A percentile compares a stretch with the other conserved stretches of the same genome.
Evolutionary conservation across 139 green algal species (phyloP).

Genomic region (Picochlorum sp.): DNA sequence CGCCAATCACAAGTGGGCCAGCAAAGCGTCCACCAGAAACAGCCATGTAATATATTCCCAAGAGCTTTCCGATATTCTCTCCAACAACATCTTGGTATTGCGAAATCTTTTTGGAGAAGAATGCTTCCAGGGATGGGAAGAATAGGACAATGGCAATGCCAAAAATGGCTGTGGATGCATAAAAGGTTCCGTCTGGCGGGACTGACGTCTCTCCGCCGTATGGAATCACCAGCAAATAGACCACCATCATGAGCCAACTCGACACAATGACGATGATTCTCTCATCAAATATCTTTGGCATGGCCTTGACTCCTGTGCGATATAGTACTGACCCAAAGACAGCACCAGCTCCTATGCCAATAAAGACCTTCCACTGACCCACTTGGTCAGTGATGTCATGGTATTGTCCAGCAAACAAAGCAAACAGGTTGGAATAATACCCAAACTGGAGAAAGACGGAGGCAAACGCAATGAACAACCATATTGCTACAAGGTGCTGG

Average conservation of each 20-base stretch:
- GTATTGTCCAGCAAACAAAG: conserved; percentile 28
- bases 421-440: conserved; percentile 24
- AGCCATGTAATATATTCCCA: conserved; percentile 17
- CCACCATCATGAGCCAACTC: conserved; percentile 7
- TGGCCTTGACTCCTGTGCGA: conserved; percentile 1
- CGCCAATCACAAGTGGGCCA: conserved; percentile 14
- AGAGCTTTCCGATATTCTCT: conserved; percentile 11
- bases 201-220: background rate
- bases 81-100: conserved; percentile 25
- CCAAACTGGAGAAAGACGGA: conserved; percentile 3
- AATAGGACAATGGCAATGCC: background rate
- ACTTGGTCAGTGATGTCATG: conserved; percentile 12
- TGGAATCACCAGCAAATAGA: conserved; percentile 24
- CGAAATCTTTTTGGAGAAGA: conserved; percentile 29
- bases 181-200: background rate
- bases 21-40: conserved; percentile 15
- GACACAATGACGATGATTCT: conserved; percentile 8
- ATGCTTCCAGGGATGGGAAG: conserved; percentile 15
- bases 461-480: conserved; percentile 10
- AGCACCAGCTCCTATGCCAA: conserved; percentile 14
- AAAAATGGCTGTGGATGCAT: conserved; percentile 7
- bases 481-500: background rate
- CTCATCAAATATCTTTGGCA: conserved; percentile 12
- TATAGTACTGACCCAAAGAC: background rate
- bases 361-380: conserved; percentile 12